Evolutionary conservation across 768 basidiomycete species (phyloP), one percentile per base, ranked within the genome.

Genomic region (Tulasnella calospora): DNA sequence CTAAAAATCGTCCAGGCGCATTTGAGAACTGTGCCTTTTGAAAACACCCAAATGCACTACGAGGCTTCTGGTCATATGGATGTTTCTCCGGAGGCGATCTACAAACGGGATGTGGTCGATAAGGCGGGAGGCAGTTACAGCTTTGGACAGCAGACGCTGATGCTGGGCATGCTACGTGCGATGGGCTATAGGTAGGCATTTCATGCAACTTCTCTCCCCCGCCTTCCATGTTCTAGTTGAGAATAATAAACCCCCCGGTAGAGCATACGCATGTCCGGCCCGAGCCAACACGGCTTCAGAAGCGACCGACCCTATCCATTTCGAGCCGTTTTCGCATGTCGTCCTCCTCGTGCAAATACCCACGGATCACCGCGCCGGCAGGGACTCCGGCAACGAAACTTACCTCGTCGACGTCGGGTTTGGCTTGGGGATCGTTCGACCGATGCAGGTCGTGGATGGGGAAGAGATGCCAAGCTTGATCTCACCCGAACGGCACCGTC

Each of bases 31-130:
- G 23, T 71, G n/a, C 76, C 76, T 1, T 77, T 72, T 72, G 76
- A 77, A 9, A 77, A 71, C 46, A 77, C 67, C 13, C n/a, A 77
- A 30, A 44, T 77, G 38, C 76, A 72, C 67, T 77, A 77, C 19
- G 69, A 5, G 19, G 57, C 7, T n/a, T 13, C 23, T 10, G 67
- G 76, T 35, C 36, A 35, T 9, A 27, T 77, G 35, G 76, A 77
- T 27, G 38, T 69, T 21, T 7, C 51, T 41, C 57, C 76, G 12
- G 21, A 40, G 30, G 76, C 13, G 33, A 61, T 77, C 23, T 71
- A 69, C 47, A 46, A 71, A 33, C 47, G 76, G 3, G 30, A n/a
- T 40, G 76, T 77, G 21, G 21, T 17, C 4, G 36, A 77, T n/a
- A 10, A 70, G 57, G 69, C 38, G 23, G 76, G 67, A 71, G 67